A percentile compares a stretch with the other conserved stretches of the same genome.
Conservation (phyloP, 306 rosid species). For the Morella rubra region DNA sequence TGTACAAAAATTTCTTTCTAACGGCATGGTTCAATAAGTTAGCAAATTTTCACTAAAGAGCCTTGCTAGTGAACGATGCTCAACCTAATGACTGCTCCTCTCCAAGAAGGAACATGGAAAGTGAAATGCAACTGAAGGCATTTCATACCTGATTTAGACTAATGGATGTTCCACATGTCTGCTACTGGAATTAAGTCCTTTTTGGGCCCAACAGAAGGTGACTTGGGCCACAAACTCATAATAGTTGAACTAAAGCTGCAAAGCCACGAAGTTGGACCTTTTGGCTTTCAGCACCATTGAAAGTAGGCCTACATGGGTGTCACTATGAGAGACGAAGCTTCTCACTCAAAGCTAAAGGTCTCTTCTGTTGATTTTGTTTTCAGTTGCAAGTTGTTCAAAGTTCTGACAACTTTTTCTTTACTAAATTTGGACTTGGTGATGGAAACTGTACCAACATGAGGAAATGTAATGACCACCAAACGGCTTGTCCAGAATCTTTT, state of each 20-base stretch:
- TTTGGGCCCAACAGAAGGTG: not conserved
- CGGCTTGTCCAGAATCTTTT: slow-evolving; percentile 7
- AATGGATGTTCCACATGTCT: not conserved
- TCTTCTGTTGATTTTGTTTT: not conserved
- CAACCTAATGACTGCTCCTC: not conserved
- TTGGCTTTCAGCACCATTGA: not conserved
- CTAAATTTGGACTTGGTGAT: not conserved
- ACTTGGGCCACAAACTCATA: not conserved
- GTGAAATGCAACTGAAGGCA: not conserved
- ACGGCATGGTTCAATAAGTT: not conserved
- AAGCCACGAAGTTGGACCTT: not conserved
- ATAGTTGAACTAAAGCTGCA: not conserved
- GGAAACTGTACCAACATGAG: not conserved
- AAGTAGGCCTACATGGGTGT: not conserved
- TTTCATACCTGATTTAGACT: not conserved
- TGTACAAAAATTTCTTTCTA: not conserved
- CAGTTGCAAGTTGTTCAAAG: not conserved
- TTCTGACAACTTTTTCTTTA: not conserved
- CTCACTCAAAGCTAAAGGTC: not conserved
- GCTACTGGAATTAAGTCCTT: not conserved
- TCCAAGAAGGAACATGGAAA: not conserved
- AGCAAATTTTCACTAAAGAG: not conserved
- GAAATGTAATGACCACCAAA: slow-evolving; percentile 17
- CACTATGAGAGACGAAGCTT: not conserved
- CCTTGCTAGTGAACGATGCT: not conserved